A percentile compares a stretch with the other conserved stretches of the same genome.
phyloP scores from a whole-genome alignment of 768 basidiomycete species.

The Brasilioporus rufonigricans region DNA sequence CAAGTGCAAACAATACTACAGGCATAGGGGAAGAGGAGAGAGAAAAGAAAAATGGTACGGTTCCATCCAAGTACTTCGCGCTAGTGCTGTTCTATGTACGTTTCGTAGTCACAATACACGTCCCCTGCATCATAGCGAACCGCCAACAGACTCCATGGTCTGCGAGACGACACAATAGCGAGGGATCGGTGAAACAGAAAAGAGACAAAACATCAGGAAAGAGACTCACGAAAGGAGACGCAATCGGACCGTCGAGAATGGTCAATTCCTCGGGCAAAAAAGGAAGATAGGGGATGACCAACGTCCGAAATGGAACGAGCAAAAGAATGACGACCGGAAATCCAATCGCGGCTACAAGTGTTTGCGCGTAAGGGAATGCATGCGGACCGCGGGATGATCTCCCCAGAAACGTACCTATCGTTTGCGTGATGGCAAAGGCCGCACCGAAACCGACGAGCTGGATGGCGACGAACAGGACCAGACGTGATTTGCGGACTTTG shows the following conservation, averaged over 20 bases:
- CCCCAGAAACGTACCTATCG: constrained; percentile 54
- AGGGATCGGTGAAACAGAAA: not conserved
- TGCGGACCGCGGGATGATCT: not conserved
- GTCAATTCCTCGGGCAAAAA: constrained; percentile 77
- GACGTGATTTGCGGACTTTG: constrained; percentile 69
- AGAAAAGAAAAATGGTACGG: too few relatives aligned
- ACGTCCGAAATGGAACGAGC: constrained; percentile 72
- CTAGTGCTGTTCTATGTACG: too few relatives aligned
- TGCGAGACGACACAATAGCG: constrained; percentile 5
- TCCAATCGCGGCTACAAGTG: constrained; percentile 70
- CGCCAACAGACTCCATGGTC: constrained; percentile 47
- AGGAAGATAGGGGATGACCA: constrained; percentile 68
- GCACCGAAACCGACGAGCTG: constrained; percentile 84
- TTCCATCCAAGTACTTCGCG: too few relatives aligned
- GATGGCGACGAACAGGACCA: constrained; percentile 67
- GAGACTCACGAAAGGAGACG: constrained; percentile 77
- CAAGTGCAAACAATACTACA: too few relatives aligned
- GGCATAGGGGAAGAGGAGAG: too few relatives aligned
- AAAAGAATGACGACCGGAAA: constrained; percentile 88
- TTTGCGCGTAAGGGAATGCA: not conserved
- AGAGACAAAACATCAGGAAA: not conserved
- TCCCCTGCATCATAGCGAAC: constrained; percentile 17
- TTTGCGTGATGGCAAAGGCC: constrained; percentile 90
- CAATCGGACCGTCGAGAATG: constrained; percentile 87
- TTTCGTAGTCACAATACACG: too few relatives aligned